Percentiles rank a stretch among this genome's conserved stretches.
These are phyloP conservation scores for Pulveroboletus sp. DNA, from an alignment of 768 basidiomycete species.

Conservation along the genomic window DNA sequence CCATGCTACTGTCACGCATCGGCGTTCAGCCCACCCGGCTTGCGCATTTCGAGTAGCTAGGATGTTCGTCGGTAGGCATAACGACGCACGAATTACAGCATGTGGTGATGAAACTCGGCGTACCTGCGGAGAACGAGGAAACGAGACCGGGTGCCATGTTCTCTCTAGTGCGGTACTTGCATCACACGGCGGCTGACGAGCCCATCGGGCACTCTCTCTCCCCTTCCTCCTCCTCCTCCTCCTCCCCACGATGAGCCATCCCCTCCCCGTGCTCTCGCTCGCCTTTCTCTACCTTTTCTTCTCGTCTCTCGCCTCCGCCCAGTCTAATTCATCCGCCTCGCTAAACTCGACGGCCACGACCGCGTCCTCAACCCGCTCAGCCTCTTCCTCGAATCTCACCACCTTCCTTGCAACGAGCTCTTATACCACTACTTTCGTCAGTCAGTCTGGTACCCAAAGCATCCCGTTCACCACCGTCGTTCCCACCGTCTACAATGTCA, in stretches of 20 bases:
- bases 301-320: slow-evolving; percentile 36
- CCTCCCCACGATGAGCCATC: slow-evolving; percentile 13
- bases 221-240: not conserved
- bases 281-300: slow-evolving; percentile 22
- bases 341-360: slow-evolving; percentile 17
- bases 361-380: not conserved
- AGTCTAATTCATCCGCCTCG: slow-evolving; percentile 26
- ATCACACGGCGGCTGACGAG: slow-evolving; percentile 33
- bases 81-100: slow-evolving; percentile 2
- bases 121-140: slow-evolving; percentile 16
- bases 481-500: slow-evolving; percentile 63
- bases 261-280: not conserved
- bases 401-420: slow-evolving; percentile 56
- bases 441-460: slow-evolving; percentile 46
- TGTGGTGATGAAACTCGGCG: slow-evolving; percentile 13
- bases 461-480: slow-evolving; percentile 52
- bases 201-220: slow-evolving; percentile 4
- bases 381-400: slow-evolving; percentile 36
- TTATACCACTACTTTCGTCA: slow-evolving; percentile 47
- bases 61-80: slow-evolving; percentile 1
- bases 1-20: slow-evolving; percentile 43
- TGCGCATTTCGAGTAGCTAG: slow-evolving; percentile 47
- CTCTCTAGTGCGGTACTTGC: too few relatives aligned
- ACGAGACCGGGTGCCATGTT: too few relatives aligned
- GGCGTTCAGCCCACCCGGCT: slow-evolving; percentile 45